Evolutionary conservation across 2,329 filamentous ascomycete genomes (phyloP).

Genomic region (Lachnum nothofagi): DNA sequence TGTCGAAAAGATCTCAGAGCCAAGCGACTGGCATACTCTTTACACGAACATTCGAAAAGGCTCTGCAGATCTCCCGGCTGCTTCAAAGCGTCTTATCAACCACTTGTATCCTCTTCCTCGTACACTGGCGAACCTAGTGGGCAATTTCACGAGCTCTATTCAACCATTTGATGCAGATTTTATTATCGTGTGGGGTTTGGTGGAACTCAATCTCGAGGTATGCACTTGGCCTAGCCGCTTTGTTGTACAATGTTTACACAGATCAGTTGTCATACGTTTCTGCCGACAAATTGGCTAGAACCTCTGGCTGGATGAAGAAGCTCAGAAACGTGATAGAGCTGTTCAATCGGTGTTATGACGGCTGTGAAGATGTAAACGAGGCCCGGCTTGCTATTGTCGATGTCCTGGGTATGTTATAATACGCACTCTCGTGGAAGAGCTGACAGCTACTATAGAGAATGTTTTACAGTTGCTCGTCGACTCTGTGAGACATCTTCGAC

Average conservation of each 20-base stretch:
- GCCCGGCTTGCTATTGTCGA: constrained; percentile 11
- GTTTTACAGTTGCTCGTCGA: constrained; percentile 7
- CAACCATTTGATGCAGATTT: constrained; percentile 9
- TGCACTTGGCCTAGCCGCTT: no score
- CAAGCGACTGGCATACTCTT: constrained; percentile 14
- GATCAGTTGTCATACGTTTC: constrained; percentile 13
- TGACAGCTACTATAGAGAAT: constrained; percentile 4
- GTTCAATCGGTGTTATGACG: constrained; percentile 16
- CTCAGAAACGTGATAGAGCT: constrained; percentile 11
- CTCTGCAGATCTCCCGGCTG: background rate
- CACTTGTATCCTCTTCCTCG: constrained; percentile 14
- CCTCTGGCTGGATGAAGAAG: constrained; percentile 8
- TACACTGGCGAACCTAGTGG: constrained; percentile 8
- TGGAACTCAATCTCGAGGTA: constrained; percentile 18
- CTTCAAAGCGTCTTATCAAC: constrained; percentile 5
- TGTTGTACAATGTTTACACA: no score
- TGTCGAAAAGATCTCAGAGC: constrained; percentile 1
- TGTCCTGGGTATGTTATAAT: constrained; percentile 8
- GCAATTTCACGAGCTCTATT: constrained; percentile 4
- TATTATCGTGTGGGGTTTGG: constrained; percentile 17
- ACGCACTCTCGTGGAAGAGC: background rate
- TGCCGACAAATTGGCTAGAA: constrained; percentile 8
- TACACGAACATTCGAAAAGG: constrained; percentile 10
- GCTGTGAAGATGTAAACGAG: constrained; percentile 19
- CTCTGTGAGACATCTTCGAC: constrained; percentile 8